Evolutionary conservation across 1,284 basidiomycete species (phyloP), one percentile per base, ranked within the genome.

Genomic region (Cryptococcus maquisensis): DNA sequence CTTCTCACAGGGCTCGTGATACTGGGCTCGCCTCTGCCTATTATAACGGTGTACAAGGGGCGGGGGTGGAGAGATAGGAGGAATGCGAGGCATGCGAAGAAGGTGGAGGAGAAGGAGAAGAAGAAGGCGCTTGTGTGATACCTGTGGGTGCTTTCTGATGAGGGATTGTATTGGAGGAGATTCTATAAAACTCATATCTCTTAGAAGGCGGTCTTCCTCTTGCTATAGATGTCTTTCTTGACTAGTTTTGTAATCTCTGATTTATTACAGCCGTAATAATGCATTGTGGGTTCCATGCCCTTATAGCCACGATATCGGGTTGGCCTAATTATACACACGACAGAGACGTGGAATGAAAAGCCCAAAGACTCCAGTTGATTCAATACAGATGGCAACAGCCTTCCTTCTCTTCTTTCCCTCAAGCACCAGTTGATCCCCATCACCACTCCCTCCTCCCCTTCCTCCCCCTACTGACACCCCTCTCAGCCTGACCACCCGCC

Each of bases 1-100:
- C 59, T 76, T 8, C 53, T 75, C 44, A 62, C 65, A 8, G 75
- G 71, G 0, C 55, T 74, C 6, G 60, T 62, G 32, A 28, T 71
- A 3, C 45, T 62, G 0, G 60, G 55, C 5, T 40, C 62, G 6
- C 73, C 73, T 0, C 44, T 74, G 18, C 62, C 65, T 2, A 43
- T 66, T 24, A 20, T 72, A 1, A 64, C 73, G 8, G 47, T 69
- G 2, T 46, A 47, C 28, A 55, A 62, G 20, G 74, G 59, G 0
- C 60, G 62, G 15, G 41, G 35, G 16, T 76, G 74, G 74, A 55
- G 72, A n/a, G 53, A 38, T 12, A 47, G 36, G 48, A 56, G 71
- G 21, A 15, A 21, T 16, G 57, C 44, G 23, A 60, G 54, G 43
- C 41, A 44, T 24, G 55, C 50, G 23, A 21, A 4, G 5, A 55